These are phyloP conservation scores for Oenanthe javanica DNA, from an alignment of 140 eudicot species.

Conservation along the genomic window DNA sequence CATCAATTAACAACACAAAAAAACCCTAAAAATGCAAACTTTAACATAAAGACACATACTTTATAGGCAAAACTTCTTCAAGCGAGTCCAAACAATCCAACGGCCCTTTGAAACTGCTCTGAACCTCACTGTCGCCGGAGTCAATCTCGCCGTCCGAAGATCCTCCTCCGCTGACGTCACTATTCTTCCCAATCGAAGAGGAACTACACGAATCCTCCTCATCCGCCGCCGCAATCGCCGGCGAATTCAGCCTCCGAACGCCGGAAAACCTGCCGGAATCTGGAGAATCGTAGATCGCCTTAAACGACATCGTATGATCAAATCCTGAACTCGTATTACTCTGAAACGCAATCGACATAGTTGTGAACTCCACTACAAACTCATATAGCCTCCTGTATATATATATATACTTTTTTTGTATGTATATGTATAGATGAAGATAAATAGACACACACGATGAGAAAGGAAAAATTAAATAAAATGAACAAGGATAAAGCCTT, in stretches of 20 bases:
- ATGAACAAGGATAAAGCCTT: not conserved
- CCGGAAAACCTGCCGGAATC: slow-evolving; percentile 17
- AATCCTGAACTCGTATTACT: slow-evolving; percentile 21
- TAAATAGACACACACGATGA: not conserved
- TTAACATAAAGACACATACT: slow-evolving; percentile 26
- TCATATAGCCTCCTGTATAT: not conserved
- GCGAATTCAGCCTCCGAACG: slow-evolving; percentile 20
- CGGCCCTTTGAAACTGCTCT: slow-evolving; percentile 39
- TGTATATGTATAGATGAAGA: not conserved
- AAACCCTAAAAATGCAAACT: not conserved
- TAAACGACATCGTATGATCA: slow-evolving; percentile 25
- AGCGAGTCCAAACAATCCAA: slow-evolving; percentile 38
- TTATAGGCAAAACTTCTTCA: slow-evolving; percentile 53
- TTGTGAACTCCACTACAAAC: not conserved
- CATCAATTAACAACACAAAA: not conserved
- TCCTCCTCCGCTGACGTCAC: slow-evolving; percentile 31
- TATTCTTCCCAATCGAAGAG: slow-evolving; percentile 62
- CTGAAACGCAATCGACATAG: slow-evolving; percentile 48
- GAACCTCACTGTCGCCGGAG: slow-evolving; percentile 42
- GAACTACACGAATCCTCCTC: slow-evolving; percentile 25
- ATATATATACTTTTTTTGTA: not conserved
- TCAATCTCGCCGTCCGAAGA: slow-evolving; percentile 27
- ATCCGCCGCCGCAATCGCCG: slow-evolving; percentile 13
- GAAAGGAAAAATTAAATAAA: too few relatives aligned
- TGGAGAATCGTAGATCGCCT: slow-evolving; percentile 24